phyloP scores from a whole-genome alignment of 2,329 filamentous ascomycete genomes.

The Bipolaris oryzae region DNA sequence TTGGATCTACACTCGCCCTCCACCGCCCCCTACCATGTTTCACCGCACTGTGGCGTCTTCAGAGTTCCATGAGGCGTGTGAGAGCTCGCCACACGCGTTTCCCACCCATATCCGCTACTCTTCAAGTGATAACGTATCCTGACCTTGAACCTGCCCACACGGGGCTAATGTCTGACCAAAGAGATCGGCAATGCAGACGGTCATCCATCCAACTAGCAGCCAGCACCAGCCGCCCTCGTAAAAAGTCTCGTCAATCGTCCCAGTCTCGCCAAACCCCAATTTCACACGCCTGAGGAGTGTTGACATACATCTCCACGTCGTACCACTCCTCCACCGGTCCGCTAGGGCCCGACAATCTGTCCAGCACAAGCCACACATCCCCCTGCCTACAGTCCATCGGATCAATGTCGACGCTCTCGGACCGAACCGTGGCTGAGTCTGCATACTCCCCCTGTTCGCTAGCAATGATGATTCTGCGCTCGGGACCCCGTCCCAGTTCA shows the following conservation, averaged over 20 bases:
- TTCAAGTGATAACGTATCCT: neutral
- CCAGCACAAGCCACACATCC: constrained; percentile 80
- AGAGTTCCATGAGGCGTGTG: constrained; percentile 4
- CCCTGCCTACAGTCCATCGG: constrained; percentile 62
- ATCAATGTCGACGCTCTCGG: constrained; percentile 75
- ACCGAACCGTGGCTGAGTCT: constrained; percentile 70
- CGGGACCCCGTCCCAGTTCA: constrained; percentile 73
- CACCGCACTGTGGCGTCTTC: constrained; percentile 11
- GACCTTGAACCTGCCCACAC: constrained; percentile 1
- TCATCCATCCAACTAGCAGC: constrained; percentile 1
- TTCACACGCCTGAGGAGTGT: constrained; percentile 52
- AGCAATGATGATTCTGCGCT: constrained; percentile 67
- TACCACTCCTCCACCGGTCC: constrained; percentile 58
- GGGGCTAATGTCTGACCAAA: constrained; percentile 1
- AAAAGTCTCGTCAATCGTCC: constrained; percentile 40
- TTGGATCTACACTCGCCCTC: constrained; percentile 36
- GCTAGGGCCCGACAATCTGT: constrained; percentile 70
- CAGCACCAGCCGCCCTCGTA: neutral
- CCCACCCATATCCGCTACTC: neutral
- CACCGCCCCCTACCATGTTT: constrained; percentile 21
- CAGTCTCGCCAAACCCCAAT: constrained; percentile 55
- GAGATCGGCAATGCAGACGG: constrained; percentile 12
- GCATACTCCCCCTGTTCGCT: constrained; percentile 77
- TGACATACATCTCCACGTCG: constrained; percentile 54
- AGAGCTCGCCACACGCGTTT: neutral